Conservation (phyloP, 257 asterid species). For the Solanum etuberosum region DNA sequence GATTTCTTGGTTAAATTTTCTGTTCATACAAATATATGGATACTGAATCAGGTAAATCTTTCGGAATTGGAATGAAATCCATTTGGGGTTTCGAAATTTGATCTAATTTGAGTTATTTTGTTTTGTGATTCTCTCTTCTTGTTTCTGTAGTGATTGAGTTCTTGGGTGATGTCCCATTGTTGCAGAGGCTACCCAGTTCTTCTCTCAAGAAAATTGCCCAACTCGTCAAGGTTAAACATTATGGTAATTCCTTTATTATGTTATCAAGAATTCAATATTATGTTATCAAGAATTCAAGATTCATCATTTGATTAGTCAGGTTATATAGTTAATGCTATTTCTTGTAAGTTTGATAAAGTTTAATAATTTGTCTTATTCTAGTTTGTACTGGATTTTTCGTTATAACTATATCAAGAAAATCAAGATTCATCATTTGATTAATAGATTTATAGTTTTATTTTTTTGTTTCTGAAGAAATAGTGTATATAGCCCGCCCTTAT, state of each 20-base stretch:
- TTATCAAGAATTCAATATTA: too few relatives aligned
- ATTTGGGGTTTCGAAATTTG: not conserved
- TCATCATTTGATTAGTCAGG: not conserved
- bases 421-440: not conserved
- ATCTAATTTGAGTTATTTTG: not conserved
- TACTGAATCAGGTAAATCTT: slow-evolving; percentile 2
- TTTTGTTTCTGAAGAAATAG: not conserved
- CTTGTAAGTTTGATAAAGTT: not conserved
- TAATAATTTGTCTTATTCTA: not conserved
- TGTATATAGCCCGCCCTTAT: not conserved
- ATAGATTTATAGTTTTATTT: not conserved
- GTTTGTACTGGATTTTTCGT: not conserved
- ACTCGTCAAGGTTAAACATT: slow-evolving; percentile 46
- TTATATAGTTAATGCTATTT: not conserved
- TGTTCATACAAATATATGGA: not conserved
- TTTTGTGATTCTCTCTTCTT: not conserved
- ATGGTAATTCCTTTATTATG: slow-evolving; percentile 21
- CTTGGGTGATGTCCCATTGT: slow-evolving; percentile 82
- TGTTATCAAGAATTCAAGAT: not conserved
- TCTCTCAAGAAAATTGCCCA: slow-evolving; percentile 66
- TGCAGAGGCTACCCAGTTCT: slow-evolving; percentile 77
- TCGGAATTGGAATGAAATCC: not conserved
- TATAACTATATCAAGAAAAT: not conserved
- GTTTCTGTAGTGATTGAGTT: slow-evolving; percentile 66
- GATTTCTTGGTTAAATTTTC: not conserved